Percentiles rank a stretch among this genome's conserved stretches.
Evolutionary conservation across 805 yeast genomes (phyloP).

Genomic region (Yueomyces sinensis): DNA sequence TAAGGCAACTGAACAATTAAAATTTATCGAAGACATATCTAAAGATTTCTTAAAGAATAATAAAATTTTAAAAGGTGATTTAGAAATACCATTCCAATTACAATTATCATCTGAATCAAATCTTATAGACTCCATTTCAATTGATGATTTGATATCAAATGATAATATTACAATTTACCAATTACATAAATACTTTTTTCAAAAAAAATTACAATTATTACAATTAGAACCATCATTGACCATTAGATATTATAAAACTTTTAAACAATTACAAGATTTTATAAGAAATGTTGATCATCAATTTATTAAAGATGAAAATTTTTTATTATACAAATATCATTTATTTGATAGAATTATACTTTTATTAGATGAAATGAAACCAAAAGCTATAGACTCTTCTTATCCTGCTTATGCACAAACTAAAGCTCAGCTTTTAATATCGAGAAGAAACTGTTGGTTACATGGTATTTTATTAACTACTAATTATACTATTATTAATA

Average conservation of each 20-base stretch:
- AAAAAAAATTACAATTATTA: slow-evolving; percentile 11
- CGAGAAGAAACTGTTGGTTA: slow-evolving; percentile 28
- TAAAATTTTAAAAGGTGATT: slow-evolving; percentile 8
- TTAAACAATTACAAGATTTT: slow-evolving; percentile 7
- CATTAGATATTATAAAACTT: slow-evolving; percentile 5
- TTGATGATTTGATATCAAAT: slow-evolving; percentile 6
- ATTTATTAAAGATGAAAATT: slow-evolving; percentile 5
- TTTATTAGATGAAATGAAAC: slow-evolving; percentile 1
- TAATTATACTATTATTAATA: slow-evolving; percentile 7
- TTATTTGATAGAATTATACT: slow-evolving; percentile 9
- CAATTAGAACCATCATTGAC: slow-evolving; percentile 1
- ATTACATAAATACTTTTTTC: slow-evolving; percentile 13
- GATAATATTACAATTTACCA: slow-evolving; percentile 10
- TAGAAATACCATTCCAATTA: slow-evolving; percentile 12
- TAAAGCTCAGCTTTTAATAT: slow-evolving; percentile 29
- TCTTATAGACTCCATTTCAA: slow-evolving; percentile 1
- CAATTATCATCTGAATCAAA: neutral
- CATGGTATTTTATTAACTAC: slow-evolving; percentile 12
- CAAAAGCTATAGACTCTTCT: neutral
- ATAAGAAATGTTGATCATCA: slow-evolving; percentile 4
- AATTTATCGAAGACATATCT: slow-evolving; percentile 6
- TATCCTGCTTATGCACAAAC: slow-evolving; percentile 13
- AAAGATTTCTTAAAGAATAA: slow-evolving; percentile 1
- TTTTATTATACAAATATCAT: slow-evolving; percentile 13
- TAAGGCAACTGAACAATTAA: slow-evolving; percentile 14